phyloP scores from a whole-genome alignment of 1,284 basidiomycete genomes.

The Salmacisia buchloeana region DNA sequence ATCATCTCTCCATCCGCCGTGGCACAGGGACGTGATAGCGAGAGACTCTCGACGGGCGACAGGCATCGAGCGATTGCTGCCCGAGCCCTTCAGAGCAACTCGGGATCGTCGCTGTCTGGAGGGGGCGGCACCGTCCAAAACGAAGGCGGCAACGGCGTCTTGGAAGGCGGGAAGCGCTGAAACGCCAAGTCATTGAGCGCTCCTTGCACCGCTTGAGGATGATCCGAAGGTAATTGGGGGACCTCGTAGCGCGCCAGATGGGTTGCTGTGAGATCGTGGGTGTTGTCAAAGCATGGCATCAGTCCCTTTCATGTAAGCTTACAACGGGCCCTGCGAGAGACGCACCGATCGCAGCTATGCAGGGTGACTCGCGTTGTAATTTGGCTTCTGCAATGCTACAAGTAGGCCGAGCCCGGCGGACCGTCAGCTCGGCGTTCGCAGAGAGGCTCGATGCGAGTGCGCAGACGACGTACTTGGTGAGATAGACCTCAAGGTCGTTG shows the following conservation, averaged over 20 bases:
- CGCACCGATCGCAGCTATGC: not conserved
- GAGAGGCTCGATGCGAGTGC: not conserved
- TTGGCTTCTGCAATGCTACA: not conserved
- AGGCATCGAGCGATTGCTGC: too few relatives aligned
- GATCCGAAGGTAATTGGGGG: not conserved
- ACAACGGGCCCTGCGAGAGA: not conserved
- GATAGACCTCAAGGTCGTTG: not conserved
- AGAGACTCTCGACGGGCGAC: too few relatives aligned
- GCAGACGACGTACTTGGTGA: not conserved
- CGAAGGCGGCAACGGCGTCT: not conserved
- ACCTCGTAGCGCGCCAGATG: not conserved
- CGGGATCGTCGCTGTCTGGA: too few relatives aligned
- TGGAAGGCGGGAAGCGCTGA: not conserved
- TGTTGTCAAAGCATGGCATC: not conserved
- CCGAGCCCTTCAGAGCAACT: too few relatives aligned
- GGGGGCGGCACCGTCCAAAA: not conserved
- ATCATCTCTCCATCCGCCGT: too few relatives aligned
- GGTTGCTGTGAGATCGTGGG: not conserved
- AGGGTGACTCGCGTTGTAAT: not conserved
- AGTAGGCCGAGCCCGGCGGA: not conserved
- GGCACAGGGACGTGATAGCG: too few relatives aligned
- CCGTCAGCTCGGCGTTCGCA: not conserved
- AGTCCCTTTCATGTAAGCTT: not conserved
- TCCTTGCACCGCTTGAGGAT: not conserved
- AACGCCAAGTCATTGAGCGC: conserved; percentile 1